phyloP scores from a whole-genome alignment of 1,139 yeast genomes.

The Yamadazyma diospyri region DNA sequence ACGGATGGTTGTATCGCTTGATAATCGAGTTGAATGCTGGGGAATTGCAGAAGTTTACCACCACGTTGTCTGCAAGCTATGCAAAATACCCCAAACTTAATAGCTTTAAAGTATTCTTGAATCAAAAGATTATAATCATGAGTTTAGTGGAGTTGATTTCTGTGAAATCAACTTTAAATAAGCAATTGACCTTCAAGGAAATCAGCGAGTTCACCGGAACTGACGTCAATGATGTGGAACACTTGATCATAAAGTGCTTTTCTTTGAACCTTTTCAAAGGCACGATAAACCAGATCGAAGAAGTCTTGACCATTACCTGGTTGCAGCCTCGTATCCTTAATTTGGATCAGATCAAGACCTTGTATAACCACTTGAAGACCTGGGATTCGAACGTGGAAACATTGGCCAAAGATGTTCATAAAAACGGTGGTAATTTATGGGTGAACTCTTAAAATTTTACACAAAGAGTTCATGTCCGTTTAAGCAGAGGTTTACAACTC shows the following conservation, averaged over 20 bases:
- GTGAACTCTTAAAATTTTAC: constrained; percentile 20
- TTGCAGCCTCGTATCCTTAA: constrained; percentile 93
- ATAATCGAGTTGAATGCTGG: constrained; percentile 76
- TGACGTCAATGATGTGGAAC: constrained; percentile 74
- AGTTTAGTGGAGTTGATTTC: constrained; percentile 87
- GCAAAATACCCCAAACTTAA: constrained; percentile 58
- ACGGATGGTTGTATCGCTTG: constrained; percentile 72
- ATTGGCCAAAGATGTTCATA: constrained; percentile 47
- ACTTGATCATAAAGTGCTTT: constrained; percentile 86
- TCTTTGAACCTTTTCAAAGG: constrained; percentile 82
- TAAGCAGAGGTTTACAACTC: no score
- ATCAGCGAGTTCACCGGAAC: constrained; percentile 73
- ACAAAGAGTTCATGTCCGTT: neutral
- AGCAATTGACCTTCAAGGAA: constrained; percentile 69
- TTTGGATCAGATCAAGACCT: constrained; percentile 68
- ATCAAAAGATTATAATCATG: constrained; percentile 90
- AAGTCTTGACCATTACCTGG: constrained; percentile 82
- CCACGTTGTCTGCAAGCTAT: constrained; percentile 36
- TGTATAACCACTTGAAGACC: constrained; percentile 66
- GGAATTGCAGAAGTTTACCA: constrained; percentile 59
- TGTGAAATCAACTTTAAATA: constrained; percentile 68
- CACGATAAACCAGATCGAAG: constrained; percentile 79
- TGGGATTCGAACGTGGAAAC: constrained; percentile 78
- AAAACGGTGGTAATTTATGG: constrained; percentile 40
- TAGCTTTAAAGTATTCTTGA: constrained; percentile 61